These are phyloP conservation scores for Penicillium parvum DNA, from an alignment of 495 filamentous ascomycete genomes.

Conservation along the genomic window DNA sequence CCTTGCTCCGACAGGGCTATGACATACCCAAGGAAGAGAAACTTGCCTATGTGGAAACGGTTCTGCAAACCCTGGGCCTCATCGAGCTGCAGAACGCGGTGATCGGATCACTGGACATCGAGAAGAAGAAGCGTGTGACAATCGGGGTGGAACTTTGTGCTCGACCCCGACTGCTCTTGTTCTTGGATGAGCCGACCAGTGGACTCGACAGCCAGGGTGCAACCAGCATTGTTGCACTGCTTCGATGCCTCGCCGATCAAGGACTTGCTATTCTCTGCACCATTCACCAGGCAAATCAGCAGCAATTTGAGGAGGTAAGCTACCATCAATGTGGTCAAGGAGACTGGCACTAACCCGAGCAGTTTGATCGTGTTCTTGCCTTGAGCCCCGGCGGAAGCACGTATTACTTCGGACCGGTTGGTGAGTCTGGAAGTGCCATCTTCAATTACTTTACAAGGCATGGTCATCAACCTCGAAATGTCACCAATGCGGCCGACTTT, in stretches of 20 bases:
- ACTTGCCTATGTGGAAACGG: conserved; percentile 74
- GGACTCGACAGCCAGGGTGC: conserved; percentile 75
- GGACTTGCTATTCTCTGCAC: conserved; percentile 64
- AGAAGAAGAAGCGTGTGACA: conserved; percentile 63
- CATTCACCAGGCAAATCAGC: conserved; percentile 69
- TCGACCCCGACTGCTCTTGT: conserved; percentile 64
- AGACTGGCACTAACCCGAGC: conserved; percentile 6
- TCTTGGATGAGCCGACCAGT: conserved; percentile 68
- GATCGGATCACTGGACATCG: conserved; percentile 67
- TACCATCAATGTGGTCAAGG: background rate
- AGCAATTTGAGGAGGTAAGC: conserved; percentile 69
- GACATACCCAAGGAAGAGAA: conserved; percentile 66
- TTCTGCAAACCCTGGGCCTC: conserved; percentile 77
- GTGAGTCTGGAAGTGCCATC: conserved; percentile 44
- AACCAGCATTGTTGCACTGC: conserved; percentile 64
- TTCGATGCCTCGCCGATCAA: conserved; percentile 62
- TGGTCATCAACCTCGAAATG: conserved; percentile 31
- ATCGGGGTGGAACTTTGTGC: conserved; percentile 82
- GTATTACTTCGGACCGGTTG: conserved; percentile 69
- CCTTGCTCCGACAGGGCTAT: conserved; percentile 70
- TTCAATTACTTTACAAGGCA: conserved; percentile 51
- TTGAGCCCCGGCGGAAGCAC: conserved; percentile 60
- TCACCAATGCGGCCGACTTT: conserved; percentile 76
- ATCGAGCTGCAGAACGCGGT: conserved; percentile 77
- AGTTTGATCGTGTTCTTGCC: conserved; percentile 67